phyloP scores from a whole-genome alignment of 768 basidiomycete species.

The Dacryopinax primogenitus region DNA sequence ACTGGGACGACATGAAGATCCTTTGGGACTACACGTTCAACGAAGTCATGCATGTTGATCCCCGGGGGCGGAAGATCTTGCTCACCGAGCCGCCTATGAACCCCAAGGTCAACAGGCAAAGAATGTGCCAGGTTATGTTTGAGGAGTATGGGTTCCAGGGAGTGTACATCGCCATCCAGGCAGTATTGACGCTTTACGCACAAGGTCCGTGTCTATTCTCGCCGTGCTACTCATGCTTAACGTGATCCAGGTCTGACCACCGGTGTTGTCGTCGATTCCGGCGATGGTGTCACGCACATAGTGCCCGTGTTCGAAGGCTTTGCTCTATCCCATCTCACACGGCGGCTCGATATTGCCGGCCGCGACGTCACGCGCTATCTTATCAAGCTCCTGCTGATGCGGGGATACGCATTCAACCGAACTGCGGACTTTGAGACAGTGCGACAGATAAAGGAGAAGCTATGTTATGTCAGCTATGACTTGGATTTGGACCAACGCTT shows the following conservation, averaged over 20 bases:
- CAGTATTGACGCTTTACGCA: conserved; percentile 93
- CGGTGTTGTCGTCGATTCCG: conserved; percentile 97
- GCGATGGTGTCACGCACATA: conserved; percentile 98
- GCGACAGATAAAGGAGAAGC: conserved; percentile 94
- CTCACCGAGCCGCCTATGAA: conserved; percentile 99
- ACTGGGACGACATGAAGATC: conserved; percentile 98
- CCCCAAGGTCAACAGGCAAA: conserved; percentile 79
- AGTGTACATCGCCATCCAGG: conserved; percentile 96
- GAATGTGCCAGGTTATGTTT: conserved; percentile 98
- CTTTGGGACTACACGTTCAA: conserved; percentile 98
- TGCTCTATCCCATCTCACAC: conserved; percentile 86
- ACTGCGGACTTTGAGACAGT: conserved; percentile 99
- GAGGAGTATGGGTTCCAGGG: conserved; percentile 94
- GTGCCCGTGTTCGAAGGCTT: conserved; percentile 98
- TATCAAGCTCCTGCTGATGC: conserved; percentile 98
- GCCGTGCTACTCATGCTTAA: neutral
- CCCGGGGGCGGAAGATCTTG: conserved; percentile 74
- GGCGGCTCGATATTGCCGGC: conserved; percentile 91
- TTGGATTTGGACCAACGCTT: conserved; percentile 88
- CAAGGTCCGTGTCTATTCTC: conserved; percentile 54
- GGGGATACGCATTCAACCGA: conserved; percentile 99
- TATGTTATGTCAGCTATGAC: conserved; percentile 98
- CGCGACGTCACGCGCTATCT: conserved; percentile 96
- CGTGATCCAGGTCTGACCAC: conserved; percentile 70
- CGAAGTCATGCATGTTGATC: conserved; percentile 84